phyloP scores from a whole-genome alignment of 805 yeast species.

The Candida patagonica region DNA sequence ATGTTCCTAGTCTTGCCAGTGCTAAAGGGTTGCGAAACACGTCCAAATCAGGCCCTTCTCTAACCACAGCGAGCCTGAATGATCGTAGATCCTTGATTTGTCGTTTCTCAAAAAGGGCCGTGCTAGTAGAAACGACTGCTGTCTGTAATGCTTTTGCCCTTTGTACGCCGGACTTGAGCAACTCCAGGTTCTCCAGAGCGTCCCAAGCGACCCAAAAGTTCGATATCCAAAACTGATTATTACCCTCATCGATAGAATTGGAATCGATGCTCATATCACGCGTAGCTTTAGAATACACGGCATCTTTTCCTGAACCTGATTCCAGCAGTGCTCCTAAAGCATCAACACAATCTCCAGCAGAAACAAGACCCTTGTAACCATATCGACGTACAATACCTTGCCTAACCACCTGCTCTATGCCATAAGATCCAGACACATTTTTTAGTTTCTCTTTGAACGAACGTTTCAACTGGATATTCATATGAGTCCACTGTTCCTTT shows the following conservation, averaged over 20 bases:
- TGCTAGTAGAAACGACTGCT: slow-evolving; percentile 78
- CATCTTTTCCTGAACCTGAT: slow-evolving; percentile 16
- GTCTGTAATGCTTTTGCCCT: slow-evolving; percentile 79
- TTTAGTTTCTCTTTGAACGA: slow-evolving; percentile 60
- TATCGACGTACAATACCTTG: slow-evolving; percentile 81
- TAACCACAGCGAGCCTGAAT: slow-evolving; percentile 77
- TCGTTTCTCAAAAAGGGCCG: slow-evolving; percentile 77
- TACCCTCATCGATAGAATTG: slow-evolving; percentile 15
- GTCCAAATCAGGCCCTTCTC: slow-evolving; percentile 76
- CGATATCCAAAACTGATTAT: slow-evolving; percentile 61
- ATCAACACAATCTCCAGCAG: slow-evolving; percentile 92
- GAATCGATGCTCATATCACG: background rate
- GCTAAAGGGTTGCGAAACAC: slow-evolving; percentile 82
- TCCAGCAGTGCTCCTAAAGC: slow-evolving; percentile 79
- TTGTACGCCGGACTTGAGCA: slow-evolving; percentile 60
- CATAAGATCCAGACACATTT: slow-evolving; percentile 64
- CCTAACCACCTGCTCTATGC: slow-evolving; percentile 70
- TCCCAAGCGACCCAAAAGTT: slow-evolving; percentile 69
- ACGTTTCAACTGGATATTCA: slow-evolving; percentile 72
- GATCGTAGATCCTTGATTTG: slow-evolving; percentile 69
- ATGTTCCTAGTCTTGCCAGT: slow-evolving; percentile 71
- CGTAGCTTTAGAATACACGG: too few relatives aligned
- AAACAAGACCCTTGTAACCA: slow-evolving; percentile 79
- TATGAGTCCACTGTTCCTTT: slow-evolving; percentile 83
- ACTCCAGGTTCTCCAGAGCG: slow-evolving; percentile 43